Evolutionary conservation across 352 stramenopile genomes (phyloP).

Genomic region (Phytophthora citrophthora): DNA sequence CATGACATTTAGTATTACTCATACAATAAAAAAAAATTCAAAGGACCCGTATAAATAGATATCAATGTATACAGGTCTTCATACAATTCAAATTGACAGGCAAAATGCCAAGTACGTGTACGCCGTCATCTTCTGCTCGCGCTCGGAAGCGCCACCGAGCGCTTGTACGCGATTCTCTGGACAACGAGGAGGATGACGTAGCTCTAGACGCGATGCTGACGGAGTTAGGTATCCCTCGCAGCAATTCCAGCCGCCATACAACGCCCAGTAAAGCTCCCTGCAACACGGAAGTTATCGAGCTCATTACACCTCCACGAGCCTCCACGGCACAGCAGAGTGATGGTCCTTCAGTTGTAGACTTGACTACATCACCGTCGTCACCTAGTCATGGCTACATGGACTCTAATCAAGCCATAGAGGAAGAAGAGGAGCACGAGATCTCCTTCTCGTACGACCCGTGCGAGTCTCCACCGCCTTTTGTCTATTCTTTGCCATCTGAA

Average conservation of each 20-base stretch:
- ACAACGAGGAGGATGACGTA: conserved; percentile 31
- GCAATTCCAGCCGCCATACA: conserved; percentile 1
- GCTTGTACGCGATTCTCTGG: conserved; percentile 25
- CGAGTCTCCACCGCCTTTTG: conserved; percentile 21
- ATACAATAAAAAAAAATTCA: too few species aligned
- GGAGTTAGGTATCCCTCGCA: conserved; percentile 37
- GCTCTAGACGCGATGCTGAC: conserved; percentile 40
- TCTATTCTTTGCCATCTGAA: conserved; percentile 10
- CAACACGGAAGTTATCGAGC: conserved; percentile 45
- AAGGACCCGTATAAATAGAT: too few species aligned
- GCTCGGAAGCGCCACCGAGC: conserved; percentile 4
- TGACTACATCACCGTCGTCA: conserved; percentile 44
- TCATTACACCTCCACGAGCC: conserved; percentile 42
- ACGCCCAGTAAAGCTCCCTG: conserved; percentile 15
- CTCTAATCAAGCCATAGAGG: conserved; percentile 1
- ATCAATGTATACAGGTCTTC: too few species aligned
- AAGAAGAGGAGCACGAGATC: conserved; percentile 4
- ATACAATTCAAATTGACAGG: too few species aligned
- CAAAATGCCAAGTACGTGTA: neutral
- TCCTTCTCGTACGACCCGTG: conserved; percentile 30
- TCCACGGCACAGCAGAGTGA: conserved; percentile 22
- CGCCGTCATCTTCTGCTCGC: neutral
- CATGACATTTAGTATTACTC: too few species aligned
- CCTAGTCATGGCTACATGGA: conserved; percentile 8
- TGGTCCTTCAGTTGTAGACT: conserved; percentile 42